Percentiles rank a stretch among this genome's conserved stretches.
Conservation (phyloP, 176 grass and related monocot genomes). For the Carex littledalei region DNA sequence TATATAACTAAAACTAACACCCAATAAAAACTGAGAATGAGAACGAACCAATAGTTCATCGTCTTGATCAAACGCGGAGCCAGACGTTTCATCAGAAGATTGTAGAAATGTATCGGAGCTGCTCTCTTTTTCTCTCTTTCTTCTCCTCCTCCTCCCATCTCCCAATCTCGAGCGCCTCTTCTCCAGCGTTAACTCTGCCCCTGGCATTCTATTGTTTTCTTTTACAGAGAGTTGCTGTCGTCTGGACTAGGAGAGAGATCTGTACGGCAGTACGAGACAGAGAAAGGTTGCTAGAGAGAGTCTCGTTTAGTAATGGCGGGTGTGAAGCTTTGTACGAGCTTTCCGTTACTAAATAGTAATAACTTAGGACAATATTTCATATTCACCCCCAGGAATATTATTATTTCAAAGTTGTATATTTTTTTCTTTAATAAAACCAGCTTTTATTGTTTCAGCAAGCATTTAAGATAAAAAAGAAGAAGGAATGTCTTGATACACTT, state of each 20-base stretch:
- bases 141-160: constrained; percentile 11
- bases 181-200: neutral
- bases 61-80: constrained; percentile 1
- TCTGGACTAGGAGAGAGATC: neutral
- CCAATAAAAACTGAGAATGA: neutral
- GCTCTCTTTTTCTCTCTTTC: neutral
- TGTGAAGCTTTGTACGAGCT: constrained; percentile 9
- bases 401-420: neutral
- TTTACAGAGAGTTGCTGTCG: neutral
- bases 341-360: constrained; percentile 10
- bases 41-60: constrained; percentile 18
- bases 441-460: neutral
- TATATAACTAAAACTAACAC: neutral
- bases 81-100: neutral
- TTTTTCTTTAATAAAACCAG: neutral
- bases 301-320: neutral
- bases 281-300: constrained; percentile 7
- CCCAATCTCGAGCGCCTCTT: neutral
- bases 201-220: constrained; percentile 7
- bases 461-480: neutral
- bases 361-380: neutral
- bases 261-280: neutral
- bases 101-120: neutral
- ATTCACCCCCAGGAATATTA: neutral
- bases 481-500: neutral